phyloP scores from a whole-genome alignment of 768 basidiomycete genomes.

The Kockovaella imperatae region DNA sequence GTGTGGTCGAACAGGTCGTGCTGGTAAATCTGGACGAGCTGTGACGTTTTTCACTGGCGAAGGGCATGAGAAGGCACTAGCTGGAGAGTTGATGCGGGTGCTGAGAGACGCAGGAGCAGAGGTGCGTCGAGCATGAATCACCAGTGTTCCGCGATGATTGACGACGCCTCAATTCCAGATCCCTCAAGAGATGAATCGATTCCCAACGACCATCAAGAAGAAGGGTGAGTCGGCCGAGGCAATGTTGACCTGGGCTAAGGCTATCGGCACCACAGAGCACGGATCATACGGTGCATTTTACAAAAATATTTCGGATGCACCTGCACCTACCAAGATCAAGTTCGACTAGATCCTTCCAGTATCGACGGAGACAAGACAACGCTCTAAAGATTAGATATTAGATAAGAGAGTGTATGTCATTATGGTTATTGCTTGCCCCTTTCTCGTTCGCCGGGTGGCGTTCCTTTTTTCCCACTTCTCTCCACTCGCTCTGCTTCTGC shows the following conservation, averaged over 20 bases:
- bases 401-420: no score
- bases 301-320: slow-evolving; percentile 47
- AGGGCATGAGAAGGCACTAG: slow-evolving; percentile 70
- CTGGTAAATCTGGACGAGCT: slow-evolving; percentile 78
- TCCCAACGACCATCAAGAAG: slow-evolving; percentile 97
- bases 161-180: slow-evolving; percentile 44
- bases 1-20: slow-evolving; percentile 61
- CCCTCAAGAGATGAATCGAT: slow-evolving; percentile 66
- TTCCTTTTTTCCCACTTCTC: no score
- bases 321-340: slow-evolving; percentile 48
- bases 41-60: slow-evolving; percentile 97
- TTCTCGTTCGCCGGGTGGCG: no score
- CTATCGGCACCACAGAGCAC: slow-evolving; percentile 52
- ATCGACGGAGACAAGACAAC: neutral
- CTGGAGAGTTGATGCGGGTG: slow-evolving; percentile 88
- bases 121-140: neutral
- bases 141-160: neutral
- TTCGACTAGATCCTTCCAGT: slow-evolving; percentile 43
- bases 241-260: neutral
- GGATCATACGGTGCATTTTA: slow-evolving; percentile 65
- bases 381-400: neutral
- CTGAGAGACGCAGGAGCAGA: slow-evolving; percentile 73
- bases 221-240: slow-evolving; percentile 47
- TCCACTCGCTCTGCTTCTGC: no score
- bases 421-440: no score